Base-by-base conservation (phyloP, 139 green algal species). In the Zygnema cylindricum region DNA sequence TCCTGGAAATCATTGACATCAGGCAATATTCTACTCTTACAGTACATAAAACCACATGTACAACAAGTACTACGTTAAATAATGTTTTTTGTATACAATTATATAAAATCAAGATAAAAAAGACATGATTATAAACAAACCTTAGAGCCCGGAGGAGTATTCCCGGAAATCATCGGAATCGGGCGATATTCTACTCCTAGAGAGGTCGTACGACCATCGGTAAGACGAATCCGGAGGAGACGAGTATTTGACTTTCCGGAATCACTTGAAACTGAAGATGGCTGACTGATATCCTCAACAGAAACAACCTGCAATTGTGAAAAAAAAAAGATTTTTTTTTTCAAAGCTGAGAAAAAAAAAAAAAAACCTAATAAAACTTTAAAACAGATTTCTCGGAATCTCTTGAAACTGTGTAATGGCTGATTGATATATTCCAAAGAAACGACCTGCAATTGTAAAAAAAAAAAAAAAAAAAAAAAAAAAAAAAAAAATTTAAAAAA, bases 261-360 rank as follows among this genome's bases (percentile, higher is more conserved):
- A 3, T 79, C 71, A 11, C 71, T 16, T 54, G 71, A n/a, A n/a
- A 16, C 71, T 54, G 71, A 54, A 23, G 36, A 54, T 25, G 71
- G 71, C 71, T 43, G 36, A 43, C 71, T 79, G 71, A 79, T 79
- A 16, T 79, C 71, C 7, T 41, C 71, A 3, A 79, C 38, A 41
- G 71, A 79, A 3, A 41, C 36, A 79, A 79, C 71, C 71, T 79
- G 49, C 49, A 63, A 63, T n/a, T n/a, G n/a, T n/a, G n/a, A n/a
- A n/a, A n/a, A n/a, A n/a, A n/a, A n/a, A n/a, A n/a, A n/a, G n/a
- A n/a, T n/a, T n/a, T n/a, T n/a, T n/a, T n/a, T n/a, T n/a, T n/a
- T n/a, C n/a, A n/a, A n/a, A n/a, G n/a, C n/a, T n/a, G n/a, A n/a
- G n/a, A n/a, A n/a, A n/a, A n/a, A n/a, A n/a, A n/a, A n/a, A n/a